These are phyloP conservation scores for Rhizophora mangle DNA, from an alignment of 345 rosid species.

Conservation along the genomic window DNA sequence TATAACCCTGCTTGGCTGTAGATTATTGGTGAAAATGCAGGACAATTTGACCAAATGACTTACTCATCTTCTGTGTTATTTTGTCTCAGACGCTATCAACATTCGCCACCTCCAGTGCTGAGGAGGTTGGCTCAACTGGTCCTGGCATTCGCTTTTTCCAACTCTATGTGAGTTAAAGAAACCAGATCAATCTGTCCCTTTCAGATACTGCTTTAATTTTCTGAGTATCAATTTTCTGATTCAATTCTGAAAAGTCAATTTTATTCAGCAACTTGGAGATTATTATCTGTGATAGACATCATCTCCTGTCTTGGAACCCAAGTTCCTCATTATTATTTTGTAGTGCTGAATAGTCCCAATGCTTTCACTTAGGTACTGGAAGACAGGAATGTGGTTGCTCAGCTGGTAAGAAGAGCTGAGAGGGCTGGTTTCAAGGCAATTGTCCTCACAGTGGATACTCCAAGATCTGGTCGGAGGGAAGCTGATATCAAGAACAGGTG, in stretches of 20 bases:
- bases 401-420: constrained; percentile 88
- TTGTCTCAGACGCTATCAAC: constrained; percentile 73
- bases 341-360: neutral
- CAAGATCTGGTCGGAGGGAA: constrained; percentile 91
- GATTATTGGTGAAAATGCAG: too few species aligned
- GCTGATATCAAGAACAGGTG: constrained; percentile 95
- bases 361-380: constrained; percentile 49
- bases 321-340: neutral
- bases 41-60: neutral
- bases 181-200: constrained; percentile 5
- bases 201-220: neutral
- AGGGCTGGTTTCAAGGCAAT: constrained; percentile 92
- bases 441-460: constrained; percentile 92
- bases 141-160: constrained; percentile 94
- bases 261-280: neutral
- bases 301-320: too few species aligned
- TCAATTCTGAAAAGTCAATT: too few species aligned
- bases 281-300: too few species aligned
- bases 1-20: neutral
- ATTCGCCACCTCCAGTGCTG: constrained; percentile 91
- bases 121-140: constrained; percentile 92
- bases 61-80: constrained; percentile 7
- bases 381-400: constrained; percentile 77
- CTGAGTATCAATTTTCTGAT: neutral
- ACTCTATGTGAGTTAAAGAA: constrained; percentile 64